Percentiles rank a stretch among this genome's conserved stretches.
Conservation (phyloP, 495 filamentous ascomycete genomes). For the Chaetomidium leptoderma region DNA sequence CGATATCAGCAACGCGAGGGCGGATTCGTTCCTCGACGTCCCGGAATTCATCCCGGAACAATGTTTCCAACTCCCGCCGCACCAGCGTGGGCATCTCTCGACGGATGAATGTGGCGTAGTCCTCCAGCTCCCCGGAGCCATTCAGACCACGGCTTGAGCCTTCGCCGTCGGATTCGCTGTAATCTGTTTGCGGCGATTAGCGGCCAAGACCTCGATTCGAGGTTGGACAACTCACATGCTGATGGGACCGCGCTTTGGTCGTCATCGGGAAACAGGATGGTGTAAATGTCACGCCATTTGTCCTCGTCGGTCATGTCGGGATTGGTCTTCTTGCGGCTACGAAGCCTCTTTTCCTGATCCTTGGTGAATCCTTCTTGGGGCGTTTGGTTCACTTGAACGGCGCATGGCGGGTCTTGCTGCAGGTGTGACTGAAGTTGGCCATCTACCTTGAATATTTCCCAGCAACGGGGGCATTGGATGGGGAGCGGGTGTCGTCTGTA, state of each 20-base stretch:
- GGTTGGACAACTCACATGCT: conserved; percentile 32
- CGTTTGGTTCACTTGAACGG: conserved; percentile 12
- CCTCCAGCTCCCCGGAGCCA: conserved; percentile 23
- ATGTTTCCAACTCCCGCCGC: conserved; percentile 26
- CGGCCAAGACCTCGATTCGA: not conserved
- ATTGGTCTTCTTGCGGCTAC: conserved; percentile 38
- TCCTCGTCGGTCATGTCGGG: conserved; percentile 41
- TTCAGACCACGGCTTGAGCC: conserved; percentile 14
- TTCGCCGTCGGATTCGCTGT: conserved; percentile 28
- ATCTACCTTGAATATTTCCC: conserved; percentile 26
- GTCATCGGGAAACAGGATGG: conserved; percentile 41
- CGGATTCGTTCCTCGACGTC: conserved; percentile 26
- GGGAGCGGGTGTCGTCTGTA: conserved; percentile 30
- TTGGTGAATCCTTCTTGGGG: conserved; percentile 29
- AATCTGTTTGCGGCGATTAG: too few relatives aligned
- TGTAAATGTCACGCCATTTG: conserved; percentile 44
- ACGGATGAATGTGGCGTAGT: conserved; percentile 28
- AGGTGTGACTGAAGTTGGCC: conserved; percentile 20
- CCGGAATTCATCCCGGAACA: conserved; percentile 24
- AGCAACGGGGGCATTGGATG: conserved; percentile 31
- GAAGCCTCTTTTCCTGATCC: conserved; percentile 34
- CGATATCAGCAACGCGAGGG: conserved; percentile 25
- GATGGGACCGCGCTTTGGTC: conserved; percentile 34
- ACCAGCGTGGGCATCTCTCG: conserved; percentile 33
- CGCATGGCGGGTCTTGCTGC: conserved; percentile 30